Evolutionary conservation across 805 yeast genomes (phyloP).

Genomic region (Citeromyces matritensis): DNA sequence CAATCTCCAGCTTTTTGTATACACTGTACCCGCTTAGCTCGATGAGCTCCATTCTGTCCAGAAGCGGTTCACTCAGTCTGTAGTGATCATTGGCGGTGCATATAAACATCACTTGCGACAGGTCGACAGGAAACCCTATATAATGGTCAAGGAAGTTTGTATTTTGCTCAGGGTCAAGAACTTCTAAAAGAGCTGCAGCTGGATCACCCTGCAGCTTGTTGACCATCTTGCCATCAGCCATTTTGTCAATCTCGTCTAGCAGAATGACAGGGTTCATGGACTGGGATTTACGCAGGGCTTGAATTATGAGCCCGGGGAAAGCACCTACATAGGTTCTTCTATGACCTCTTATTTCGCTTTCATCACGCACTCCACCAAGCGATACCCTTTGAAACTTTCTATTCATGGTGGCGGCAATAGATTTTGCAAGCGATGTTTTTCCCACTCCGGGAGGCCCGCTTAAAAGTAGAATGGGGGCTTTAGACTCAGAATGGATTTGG

Average conservation of each 20-base stretch:
- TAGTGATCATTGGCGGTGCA: constrained; percentile 77
- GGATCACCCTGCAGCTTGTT: constrained; percentile 53
- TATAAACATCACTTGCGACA: constrained; percentile 66
- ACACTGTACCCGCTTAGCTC: constrained; percentile 69
- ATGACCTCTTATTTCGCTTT: constrained; percentile 83
- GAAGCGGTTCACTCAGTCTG: constrained; percentile 58
- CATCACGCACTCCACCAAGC: constrained; percentile 80
- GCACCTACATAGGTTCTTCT: constrained; percentile 87
- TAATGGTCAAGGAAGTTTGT: constrained; percentile 66
- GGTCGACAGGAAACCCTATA: constrained; percentile 72
- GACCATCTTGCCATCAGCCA: constrained; percentile 32
- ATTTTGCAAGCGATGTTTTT: constrained; percentile 73
- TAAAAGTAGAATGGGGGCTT: constrained; percentile 63
- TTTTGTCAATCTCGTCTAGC: constrained; percentile 77
- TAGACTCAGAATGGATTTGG: constrained; percentile 3
- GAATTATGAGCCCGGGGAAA: constrained; percentile 74
- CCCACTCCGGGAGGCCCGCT: constrained; percentile 96
- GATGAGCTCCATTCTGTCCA: constrained; percentile 76
- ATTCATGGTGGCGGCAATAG: constrained; percentile 61
- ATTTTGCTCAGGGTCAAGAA: constrained; percentile 85
- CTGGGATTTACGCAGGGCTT: constrained; percentile 61
- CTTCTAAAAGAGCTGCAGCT: constrained; percentile 78
- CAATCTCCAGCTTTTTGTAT: constrained; percentile 63
- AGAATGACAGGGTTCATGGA: constrained; percentile 74
- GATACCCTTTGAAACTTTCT: constrained; percentile 69